Evolutionary conservation across 805 yeast species (phyloP).

Genomic region (Peterozyma xylosa): DNA sequence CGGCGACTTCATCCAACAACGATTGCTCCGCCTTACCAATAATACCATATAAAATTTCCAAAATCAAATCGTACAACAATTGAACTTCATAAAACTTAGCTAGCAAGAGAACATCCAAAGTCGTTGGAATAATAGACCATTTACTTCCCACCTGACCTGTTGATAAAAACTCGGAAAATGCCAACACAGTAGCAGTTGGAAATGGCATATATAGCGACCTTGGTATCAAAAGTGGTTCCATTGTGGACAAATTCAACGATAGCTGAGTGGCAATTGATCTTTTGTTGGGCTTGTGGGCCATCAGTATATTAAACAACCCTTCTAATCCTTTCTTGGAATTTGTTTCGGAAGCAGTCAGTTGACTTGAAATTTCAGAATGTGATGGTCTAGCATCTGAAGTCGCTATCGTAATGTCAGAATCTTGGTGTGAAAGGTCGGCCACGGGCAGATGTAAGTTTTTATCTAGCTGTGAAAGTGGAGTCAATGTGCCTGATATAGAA

Average conservation of each 20-base stretch:
- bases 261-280: constrained; percentile 7
- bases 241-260: constrained; percentile 14
- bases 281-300: constrained; percentile 3
- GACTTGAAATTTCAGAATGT: neutral
- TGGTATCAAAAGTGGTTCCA: constrained; percentile 63
- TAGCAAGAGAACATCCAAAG: constrained; percentile 54
- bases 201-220: constrained; percentile 65
- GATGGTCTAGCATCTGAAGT: neutral
- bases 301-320: neutral
- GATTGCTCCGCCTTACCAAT: constrained; percentile 61
- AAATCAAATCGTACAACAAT: constrained; percentile 57
- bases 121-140: constrained; percentile 66
- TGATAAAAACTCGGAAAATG: constrained; percentile 64
- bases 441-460: neutral
- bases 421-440: too few species aligned
- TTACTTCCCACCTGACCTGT: constrained; percentile 75
- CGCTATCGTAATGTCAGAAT: too few species aligned
- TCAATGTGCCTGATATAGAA: constrained; percentile 28
- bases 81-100: constrained; percentile 66
- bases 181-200: constrained; percentile 50
- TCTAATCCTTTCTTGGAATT: neutral
- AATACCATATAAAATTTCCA: constrained; percentile 63
- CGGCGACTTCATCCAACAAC: constrained; percentile 31
- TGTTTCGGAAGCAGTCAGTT: neutral
- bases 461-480: constrained; percentile 2